A percentile compares a stretch with the other conserved stretches of the same genome.
phyloP scores from a whole-genome alignment of 2,329 filamentous ascomycete genomes.

The Arthrobotrys musiformis region DNA sequence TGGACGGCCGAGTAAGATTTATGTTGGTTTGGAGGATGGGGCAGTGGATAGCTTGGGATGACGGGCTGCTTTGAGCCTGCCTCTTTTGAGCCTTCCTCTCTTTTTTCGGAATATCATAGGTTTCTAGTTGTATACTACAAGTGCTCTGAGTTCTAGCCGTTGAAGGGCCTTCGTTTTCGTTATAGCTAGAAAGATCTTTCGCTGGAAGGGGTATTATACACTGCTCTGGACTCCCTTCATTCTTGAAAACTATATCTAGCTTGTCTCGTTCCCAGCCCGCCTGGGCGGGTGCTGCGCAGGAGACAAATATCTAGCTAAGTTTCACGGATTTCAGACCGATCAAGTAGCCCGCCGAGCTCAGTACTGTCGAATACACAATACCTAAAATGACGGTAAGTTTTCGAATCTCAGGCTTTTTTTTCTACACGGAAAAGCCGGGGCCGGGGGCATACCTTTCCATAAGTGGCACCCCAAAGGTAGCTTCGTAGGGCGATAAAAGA shows the following conservation, averaged over 20 bases:
- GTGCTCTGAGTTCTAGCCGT: too few species aligned
- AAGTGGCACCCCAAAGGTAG: not conserved
- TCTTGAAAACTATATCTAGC: too few species aligned
- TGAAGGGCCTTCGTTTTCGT: too few species aligned
- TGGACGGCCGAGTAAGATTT: constrained; percentile 85
- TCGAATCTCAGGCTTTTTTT: not conserved
- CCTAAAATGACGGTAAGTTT: not conserved
- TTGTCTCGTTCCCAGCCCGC: too few species aligned
- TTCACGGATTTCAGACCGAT: not conserved
- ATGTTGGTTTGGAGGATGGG: constrained; percentile 90
- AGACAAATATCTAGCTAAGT: too few species aligned
- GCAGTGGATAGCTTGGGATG: constrained; percentile 64
- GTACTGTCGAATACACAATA: not conserved
- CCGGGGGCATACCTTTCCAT: not conserved
- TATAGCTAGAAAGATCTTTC: too few species aligned
- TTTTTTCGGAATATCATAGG: too few species aligned
- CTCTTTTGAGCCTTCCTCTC: not conserved
- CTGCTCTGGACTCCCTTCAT: too few species aligned
- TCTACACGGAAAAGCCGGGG: not conserved
- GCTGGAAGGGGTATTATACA: too few species aligned
- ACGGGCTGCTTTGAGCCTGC: not conserved
- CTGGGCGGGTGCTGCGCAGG: too few species aligned
- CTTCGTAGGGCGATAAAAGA: constrained; percentile 18
- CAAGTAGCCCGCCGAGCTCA: not conserved
- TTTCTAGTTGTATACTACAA: too few species aligned